phyloP scores from a whole-genome alignment of 2,329 filamentous ascomycete species.

The Fusarium mangiferae region DNA sequence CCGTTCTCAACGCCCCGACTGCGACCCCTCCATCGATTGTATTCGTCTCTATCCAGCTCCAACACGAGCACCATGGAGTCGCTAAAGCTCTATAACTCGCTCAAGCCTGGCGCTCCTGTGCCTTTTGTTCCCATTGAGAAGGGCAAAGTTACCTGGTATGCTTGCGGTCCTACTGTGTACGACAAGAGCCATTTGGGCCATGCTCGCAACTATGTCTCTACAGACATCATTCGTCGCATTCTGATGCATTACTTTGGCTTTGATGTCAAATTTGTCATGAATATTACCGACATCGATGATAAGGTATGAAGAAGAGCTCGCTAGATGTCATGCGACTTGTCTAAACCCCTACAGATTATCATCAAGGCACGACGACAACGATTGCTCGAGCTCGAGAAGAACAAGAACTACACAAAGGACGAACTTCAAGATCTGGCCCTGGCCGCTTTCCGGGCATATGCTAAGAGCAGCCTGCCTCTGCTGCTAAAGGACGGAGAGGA shows the following conservation, averaged over 20 bases:
- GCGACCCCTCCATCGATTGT: constrained; percentile 45
- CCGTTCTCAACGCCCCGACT: constrained; percentile 39
- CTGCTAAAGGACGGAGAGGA: constrained; percentile 56
- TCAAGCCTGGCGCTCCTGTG: constrained; percentile 76
- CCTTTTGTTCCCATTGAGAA: constrained; percentile 78
- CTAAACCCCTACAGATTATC: constrained; percentile 59
- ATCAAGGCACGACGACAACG: constrained; percentile 78
- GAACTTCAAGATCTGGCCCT: constrained; percentile 60
- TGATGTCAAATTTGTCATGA: constrained; percentile 89
- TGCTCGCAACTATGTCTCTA: constrained; percentile 89
- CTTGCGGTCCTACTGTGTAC: constrained; percentile 88
- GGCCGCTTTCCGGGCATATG: constrained; percentile 66
- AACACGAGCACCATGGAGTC: constrained; percentile 57
- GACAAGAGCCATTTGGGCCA: constrained; percentile 86
- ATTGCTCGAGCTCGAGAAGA: constrained; percentile 80
- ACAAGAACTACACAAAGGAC: constrained; percentile 67
- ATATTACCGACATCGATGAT: constrained; percentile 87
- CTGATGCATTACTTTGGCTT: constrained; percentile 85
- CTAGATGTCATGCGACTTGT: constrained; percentile 9
- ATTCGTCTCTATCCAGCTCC: constrained; percentile 46
- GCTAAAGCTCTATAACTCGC: constrained; percentile 82
- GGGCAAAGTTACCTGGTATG: constrained; percentile 84
- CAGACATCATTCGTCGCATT: constrained; percentile 87
- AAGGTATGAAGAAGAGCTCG: constrained; percentile 58
- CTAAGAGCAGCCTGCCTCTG: constrained; percentile 64